A percentile compares a stretch with the other conserved stretches of the same genome.
Evolutionary conservation across 208 protist genomes (phyloP).

Genomic region (Leishmania amazonensis): DNA sequence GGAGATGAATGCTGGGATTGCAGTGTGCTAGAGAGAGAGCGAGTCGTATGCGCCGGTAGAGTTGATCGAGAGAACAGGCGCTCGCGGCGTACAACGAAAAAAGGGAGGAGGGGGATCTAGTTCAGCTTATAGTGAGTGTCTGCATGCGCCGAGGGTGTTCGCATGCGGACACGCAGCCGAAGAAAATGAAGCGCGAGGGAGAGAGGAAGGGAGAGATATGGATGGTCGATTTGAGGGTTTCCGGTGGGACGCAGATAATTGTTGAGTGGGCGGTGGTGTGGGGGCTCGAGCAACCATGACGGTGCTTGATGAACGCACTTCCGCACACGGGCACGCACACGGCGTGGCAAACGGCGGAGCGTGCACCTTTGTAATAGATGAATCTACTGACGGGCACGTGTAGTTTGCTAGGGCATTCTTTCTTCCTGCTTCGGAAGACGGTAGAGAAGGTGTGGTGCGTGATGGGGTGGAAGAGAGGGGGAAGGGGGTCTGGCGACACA

Average conservation of each 20-base stretch:
- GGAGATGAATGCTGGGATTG: background rate
- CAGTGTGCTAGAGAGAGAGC: background rate
- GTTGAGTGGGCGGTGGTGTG: background rate
- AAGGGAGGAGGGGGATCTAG: background rate
- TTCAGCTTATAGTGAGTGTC: background rate
- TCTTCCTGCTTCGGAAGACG: background rate
- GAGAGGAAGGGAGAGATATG: background rate
- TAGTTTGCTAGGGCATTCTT: background rate
- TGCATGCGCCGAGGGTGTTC: background rate
- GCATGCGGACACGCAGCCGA: background rate
- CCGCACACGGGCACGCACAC: background rate
- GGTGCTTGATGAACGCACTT: background rate
- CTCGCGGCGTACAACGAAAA: background rate
- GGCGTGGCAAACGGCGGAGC: background rate
- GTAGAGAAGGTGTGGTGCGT: background rate
- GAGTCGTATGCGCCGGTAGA: background rate
- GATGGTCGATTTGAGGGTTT: no score
- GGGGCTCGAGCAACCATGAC: background rate
- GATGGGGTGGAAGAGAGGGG: background rate
- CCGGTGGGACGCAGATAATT: background rate
- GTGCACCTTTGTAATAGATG: background rate
- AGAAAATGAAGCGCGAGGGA: background rate
- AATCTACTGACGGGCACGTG: background rate
- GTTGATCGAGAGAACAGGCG: background rate
- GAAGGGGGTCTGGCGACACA: background rate